Evolutionary conservation across 2,329 filamentous ascomycete genomes (phyloP), one percentile per base, ranked within the genome.

Genomic region (Herpotrichia juniperi): DNA sequence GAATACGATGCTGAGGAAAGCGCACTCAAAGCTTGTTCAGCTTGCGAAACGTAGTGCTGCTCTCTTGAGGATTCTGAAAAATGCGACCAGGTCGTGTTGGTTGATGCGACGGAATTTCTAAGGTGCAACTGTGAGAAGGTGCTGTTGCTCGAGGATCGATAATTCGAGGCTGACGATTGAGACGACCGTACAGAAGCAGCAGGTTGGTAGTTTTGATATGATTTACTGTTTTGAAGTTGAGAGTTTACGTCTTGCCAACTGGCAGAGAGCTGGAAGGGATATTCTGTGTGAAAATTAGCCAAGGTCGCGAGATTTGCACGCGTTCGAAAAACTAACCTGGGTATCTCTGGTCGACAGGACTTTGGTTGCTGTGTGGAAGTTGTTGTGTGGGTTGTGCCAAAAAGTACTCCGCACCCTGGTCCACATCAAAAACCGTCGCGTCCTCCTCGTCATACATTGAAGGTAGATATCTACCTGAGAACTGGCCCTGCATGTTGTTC

Each of bases 21-120:
- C 6, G 53, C 34, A 2, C 57, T 50, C 24, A 58, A 25, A 1
- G 34, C 16, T 8, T 50, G 16, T 28, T 58, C 56, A n/a, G 60
- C 48, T 19, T 62, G 58, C 10, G 55, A 32, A 39, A 55, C 34
- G 28, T 58, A 52, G 9, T 61, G 51, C n/a, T n/a, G n/a, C 1
- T 56, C 56, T 17, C 52, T 34, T 4, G 59, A 50, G 11, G 50
- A 44, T 1, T 56, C 46, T 9, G 64, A 64, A 4, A 48, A 16
- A n/a, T 56, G 37, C 4, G 68, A 67, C 48, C 54, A 61, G 5
- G 53, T 53, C 7, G 67, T 67, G 22, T 39, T 58, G 6, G 59
- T 61, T 2, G 68, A 69, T 8, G 64, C 51, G 10, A 56, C 46
- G 3, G 68, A 71, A 12, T 56, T 51, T 19, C 64, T 48, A 2